These are phyloP conservation scores for Circinella minor DNA, from an alignment of 371 early-diverging fungal genomes.

Conservation along the genomic window DNA sequence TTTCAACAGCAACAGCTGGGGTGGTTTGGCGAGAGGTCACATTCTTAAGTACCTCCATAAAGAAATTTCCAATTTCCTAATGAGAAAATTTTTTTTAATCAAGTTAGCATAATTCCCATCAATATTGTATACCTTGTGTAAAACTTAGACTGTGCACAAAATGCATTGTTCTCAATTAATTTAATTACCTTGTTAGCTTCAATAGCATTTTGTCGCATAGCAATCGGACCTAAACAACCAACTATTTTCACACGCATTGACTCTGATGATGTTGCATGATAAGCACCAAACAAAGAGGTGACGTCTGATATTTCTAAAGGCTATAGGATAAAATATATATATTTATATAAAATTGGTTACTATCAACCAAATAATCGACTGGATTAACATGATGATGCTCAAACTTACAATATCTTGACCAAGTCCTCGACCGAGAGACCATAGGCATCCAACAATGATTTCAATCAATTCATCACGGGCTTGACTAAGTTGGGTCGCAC, in stretches of 20 bases:
- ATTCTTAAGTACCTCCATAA: slow-evolving; percentile 41
- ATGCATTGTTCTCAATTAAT: neutral
- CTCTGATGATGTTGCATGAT: slow-evolving; percentile 44
- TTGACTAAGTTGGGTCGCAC: slow-evolving; percentile 40
- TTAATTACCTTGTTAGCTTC: slow-evolving; percentile 69
- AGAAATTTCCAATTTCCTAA: slow-evolving; percentile 42
- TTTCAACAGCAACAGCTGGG: slow-evolving; percentile 71
- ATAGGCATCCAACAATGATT: slow-evolving; percentile 71
- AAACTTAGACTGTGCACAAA: no score
- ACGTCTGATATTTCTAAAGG: slow-evolving; percentile 53
- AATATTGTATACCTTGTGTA: neutral
- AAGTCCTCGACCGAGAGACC: slow-evolving; percentile 75
- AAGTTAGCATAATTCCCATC: neutral
- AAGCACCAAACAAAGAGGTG: slow-evolving; percentile 55
- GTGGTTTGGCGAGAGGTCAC: slow-evolving; percentile 38
- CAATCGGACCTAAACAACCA: slow-evolving; percentile 78
- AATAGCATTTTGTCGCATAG: slow-evolving; percentile 72
- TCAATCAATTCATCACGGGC: slow-evolving; percentile 57
- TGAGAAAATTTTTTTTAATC: neutral
- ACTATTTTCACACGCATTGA: slow-evolving; percentile 73
- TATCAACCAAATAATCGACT: no score
- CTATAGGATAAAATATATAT: slow-evolving; percentile 22
- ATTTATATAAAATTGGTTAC: no score
- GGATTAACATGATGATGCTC: neutral
- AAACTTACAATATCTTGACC: slow-evolving; percentile 59